Percentiles rank a stretch among this genome's conserved stretches.
phyloP scores from a whole-genome alignment of 23 red algal species.

The Gracilaria vermiculophylla region DNA sequence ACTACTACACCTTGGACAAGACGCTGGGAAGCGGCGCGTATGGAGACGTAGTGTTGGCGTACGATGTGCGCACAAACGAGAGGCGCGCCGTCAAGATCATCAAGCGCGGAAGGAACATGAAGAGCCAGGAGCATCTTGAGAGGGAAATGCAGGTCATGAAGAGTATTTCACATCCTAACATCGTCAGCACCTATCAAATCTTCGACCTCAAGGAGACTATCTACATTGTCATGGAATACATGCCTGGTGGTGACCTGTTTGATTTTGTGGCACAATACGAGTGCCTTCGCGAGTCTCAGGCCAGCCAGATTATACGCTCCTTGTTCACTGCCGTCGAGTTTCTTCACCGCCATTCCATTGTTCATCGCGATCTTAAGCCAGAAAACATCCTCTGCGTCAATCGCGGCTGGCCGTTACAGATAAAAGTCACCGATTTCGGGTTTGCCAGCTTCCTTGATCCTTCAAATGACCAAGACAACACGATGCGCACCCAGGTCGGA shows the following conservation, averaged over 20 bases:
- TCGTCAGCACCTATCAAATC: slow-evolving; percentile 81
- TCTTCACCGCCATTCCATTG: slow-evolving; percentile 74
- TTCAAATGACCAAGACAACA: slow-evolving; percentile 28
- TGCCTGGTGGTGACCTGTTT: slow-evolving; percentile 79
- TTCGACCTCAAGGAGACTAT: slow-evolving; percentile 73
- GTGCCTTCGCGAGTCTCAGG: slow-evolving; percentile 60
- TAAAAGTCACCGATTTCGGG: slow-evolving; percentile 91
- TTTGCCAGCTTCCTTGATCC: slow-evolving; percentile 81
- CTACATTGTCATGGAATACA: slow-evolving; percentile 85
- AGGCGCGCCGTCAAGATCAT: slow-evolving; percentile 83
- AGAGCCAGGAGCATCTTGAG: slow-evolving; percentile 71
- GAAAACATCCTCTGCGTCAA: slow-evolving; percentile 85
- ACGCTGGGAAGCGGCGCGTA: slow-evolving; percentile 72
- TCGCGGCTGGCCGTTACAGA: slow-evolving; percentile 66
- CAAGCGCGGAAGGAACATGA: slow-evolving; percentile 52
- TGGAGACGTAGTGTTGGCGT: slow-evolving; percentile 56
- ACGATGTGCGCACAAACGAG: slow-evolving; percentile 55
- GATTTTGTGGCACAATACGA: slow-evolving; percentile 70
- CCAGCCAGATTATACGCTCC: slow-evolving; percentile 48
- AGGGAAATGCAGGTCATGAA: slow-evolving; percentile 81
- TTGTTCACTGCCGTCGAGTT: slow-evolving; percentile 75
- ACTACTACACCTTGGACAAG: slow-evolving; percentile 72
- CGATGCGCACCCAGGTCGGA: slow-evolving; percentile 72
- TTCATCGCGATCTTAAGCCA: slow-evolving; percentile 90
- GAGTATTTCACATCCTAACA: slow-evolving; percentile 60